Conservation (phyloP, 305 asterid species). For the Fraxinus floribunda region DNA sequence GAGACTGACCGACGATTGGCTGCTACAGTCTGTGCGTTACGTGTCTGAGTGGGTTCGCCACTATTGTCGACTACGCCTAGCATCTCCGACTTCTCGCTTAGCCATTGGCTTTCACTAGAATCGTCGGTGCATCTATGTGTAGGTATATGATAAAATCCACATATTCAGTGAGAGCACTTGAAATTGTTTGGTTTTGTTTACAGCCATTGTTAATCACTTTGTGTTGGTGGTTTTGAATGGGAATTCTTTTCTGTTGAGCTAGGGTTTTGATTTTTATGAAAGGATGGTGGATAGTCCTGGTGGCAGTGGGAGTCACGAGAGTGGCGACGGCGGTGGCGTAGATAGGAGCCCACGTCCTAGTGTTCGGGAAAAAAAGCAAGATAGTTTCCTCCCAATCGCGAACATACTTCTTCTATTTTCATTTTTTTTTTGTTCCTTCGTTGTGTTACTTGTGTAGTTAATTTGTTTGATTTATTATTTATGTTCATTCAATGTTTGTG, state of each 20-base stretch:
- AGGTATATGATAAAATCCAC: neutral
- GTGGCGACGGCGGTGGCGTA: slow-evolving; percentile 15
- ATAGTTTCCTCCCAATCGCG: slow-evolving; percentile 36
- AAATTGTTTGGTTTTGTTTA: neutral
- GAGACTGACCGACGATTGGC: too few species aligned
- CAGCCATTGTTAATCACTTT: neutral
- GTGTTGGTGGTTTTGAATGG: neutral
- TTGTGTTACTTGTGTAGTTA: too few species aligned
- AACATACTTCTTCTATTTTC: slow-evolving; percentile 12
- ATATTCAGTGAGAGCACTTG: neutral
- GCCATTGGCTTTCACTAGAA: too few species aligned
- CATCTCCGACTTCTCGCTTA: too few species aligned
- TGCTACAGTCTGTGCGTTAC: too few species aligned
- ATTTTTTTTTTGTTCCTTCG: too few species aligned
- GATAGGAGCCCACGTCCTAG: slow-evolving; percentile 36
- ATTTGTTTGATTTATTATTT: too few species aligned
- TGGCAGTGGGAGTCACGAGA: slow-evolving; percentile 29
- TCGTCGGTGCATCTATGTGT: neutral
- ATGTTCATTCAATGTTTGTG: too few species aligned
- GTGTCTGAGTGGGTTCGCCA: too few species aligned
- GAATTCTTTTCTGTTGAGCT: neutral
- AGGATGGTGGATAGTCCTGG: slow-evolving; percentile 30
- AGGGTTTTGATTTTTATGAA: slow-evolving; percentile 19
- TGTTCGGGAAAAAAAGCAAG: slow-evolving; percentile 27
- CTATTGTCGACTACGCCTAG: too few species aligned